A percentile compares a stretch with the other conserved stretches of the same genome.
Evolutionary conservation across 2,329 filamentous ascomycete genomes (phyloP).

Genomic region (Cordyceps tenuipes): DNA sequence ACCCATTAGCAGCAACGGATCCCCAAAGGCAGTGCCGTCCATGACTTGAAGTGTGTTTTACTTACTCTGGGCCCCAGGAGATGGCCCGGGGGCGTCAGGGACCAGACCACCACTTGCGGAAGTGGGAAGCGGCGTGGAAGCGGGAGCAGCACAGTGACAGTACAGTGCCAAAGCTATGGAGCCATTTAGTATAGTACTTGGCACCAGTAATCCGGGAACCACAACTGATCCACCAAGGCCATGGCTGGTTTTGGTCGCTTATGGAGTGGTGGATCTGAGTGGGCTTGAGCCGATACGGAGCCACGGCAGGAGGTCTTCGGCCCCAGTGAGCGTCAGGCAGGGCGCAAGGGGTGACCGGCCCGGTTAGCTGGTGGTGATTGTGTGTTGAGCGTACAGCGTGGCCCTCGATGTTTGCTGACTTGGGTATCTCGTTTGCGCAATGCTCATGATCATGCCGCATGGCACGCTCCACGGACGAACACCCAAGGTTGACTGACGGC

Average conservation of each 20-base stretch:
- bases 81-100: slow-evolving; percentile 4
- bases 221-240: slow-evolving; percentile 6
- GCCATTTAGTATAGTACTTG: background rate
- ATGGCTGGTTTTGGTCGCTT: background rate
- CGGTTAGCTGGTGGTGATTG: background rate
- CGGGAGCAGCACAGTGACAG: background rate
- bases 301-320: background rate
- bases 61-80: background rate
- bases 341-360: background rate
- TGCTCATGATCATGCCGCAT: background rate
- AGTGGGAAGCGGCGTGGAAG: background rate
- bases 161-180: slow-evolving; percentile 11
- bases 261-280: slow-evolving; percentile 11
- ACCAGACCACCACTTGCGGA: background rate
- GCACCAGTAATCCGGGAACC: slow-evolving; percentile 2
- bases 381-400: background rate
- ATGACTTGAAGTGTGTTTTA: background rate
- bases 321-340: background rate
- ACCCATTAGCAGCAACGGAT: background rate
- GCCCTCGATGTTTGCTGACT: too few species aligned
- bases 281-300: slow-evolving; percentile 7
- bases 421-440: background rate
- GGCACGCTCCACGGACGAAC: background rate
- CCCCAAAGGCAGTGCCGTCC: background rate
- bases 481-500: background rate